Evolutionary conservation across 2,329 filamentous ascomycete genomes (phyloP).

Genomic region (Ceratocystis huliohia): DNA sequence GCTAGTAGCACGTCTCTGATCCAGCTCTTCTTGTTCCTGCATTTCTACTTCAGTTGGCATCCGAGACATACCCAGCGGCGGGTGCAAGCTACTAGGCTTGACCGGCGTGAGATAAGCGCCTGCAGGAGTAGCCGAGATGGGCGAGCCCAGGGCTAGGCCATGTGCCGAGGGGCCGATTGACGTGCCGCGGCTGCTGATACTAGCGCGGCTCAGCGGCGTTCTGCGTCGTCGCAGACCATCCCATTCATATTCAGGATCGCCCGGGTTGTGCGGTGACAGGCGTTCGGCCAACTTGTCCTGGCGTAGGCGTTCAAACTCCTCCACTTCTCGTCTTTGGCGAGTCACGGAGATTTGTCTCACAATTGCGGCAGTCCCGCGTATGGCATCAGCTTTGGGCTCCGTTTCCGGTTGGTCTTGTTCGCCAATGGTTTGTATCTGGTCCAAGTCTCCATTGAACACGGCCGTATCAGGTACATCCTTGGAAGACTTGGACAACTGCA

Average conservation of each 20-base stretch:
- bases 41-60: constrained; percentile 59
- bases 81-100: constrained; percentile 37
- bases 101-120: constrained; percentile 3
- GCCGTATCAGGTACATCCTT: constrained; percentile 93
- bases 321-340: constrained; percentile 63
- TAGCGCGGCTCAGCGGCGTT: constrained; percentile 32
- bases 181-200: constrained; percentile 23
- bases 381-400: constrained; percentile 91
- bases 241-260: constrained; percentile 62
- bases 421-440: constrained; percentile 89
- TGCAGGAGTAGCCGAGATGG: constrained; percentile 8
- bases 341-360: constrained; percentile 67
- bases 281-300: constrained; percentile 61
- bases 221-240: constrained; percentile 72
- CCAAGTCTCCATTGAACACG: constrained; percentile 81
- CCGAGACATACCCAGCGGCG: constrained; percentile 75
- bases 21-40: constrained; percentile 36
- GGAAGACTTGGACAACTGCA: constrained; percentile 95
- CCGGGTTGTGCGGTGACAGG: constrained; percentile 67
- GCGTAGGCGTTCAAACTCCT: constrained; percentile 65
- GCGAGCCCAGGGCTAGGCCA: constrained; percentile 15
- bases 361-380: constrained; percentile 80
- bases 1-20: constrained; percentile 24
- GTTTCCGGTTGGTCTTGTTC: constrained; percentile 93
- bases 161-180: constrained; percentile 15